Evolutionary conservation across 2,329 filamentous ascomycete species (phyloP).

Genomic region (Myrmaecium sp.): DNA sequence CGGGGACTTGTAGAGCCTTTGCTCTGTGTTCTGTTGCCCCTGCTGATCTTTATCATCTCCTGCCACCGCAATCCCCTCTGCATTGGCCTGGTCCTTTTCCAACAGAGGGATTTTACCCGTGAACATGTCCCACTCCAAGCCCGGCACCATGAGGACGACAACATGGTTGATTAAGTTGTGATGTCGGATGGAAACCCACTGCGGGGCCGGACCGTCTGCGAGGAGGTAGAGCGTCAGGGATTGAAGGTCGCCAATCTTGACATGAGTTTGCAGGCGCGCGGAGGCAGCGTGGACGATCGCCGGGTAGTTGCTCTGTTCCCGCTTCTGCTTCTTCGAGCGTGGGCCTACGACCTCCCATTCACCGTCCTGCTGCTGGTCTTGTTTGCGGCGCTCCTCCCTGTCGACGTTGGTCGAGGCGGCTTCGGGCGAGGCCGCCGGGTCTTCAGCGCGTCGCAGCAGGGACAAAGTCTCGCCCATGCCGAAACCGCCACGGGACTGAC

Average conservation of each 20-base stretch:
- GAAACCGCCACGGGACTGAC: too few relatives aligned
- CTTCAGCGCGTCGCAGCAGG: too few relatives aligned
- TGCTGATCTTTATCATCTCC: constrained; percentile 3
- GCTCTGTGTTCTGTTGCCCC: constrained; percentile 7
- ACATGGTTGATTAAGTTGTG: constrained; percentile 48
- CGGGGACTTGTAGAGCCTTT: constrained; percentile 16
- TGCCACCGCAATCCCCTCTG: neutral
- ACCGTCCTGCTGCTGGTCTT: constrained; percentile 4
- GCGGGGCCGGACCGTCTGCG: constrained; percentile 39
- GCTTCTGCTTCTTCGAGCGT: constrained; percentile 10
- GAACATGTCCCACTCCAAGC: constrained; percentile 83
- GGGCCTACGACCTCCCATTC: constrained; percentile 12
- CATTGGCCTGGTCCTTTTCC: constrained; percentile 1
- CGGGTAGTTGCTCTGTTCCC: constrained; percentile 32
- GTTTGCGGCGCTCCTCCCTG: too few relatives aligned
- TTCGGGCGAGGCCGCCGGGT: too few relatives aligned
- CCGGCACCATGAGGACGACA: constrained; percentile 81
- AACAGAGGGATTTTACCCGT: constrained; percentile 35
- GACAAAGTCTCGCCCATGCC: too few relatives aligned
- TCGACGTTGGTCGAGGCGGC: too few relatives aligned
- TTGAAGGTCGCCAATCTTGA: constrained; percentile 43
- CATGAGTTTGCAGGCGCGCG: constrained; percentile 35
- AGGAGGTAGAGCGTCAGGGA: constrained; percentile 42
- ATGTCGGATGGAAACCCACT: constrained; percentile 45
- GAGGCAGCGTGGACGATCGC: constrained; percentile 35